Evolutionary conservation across 305 asterid species (phyloP).

Genomic region (Solanum hybrid): DNA sequence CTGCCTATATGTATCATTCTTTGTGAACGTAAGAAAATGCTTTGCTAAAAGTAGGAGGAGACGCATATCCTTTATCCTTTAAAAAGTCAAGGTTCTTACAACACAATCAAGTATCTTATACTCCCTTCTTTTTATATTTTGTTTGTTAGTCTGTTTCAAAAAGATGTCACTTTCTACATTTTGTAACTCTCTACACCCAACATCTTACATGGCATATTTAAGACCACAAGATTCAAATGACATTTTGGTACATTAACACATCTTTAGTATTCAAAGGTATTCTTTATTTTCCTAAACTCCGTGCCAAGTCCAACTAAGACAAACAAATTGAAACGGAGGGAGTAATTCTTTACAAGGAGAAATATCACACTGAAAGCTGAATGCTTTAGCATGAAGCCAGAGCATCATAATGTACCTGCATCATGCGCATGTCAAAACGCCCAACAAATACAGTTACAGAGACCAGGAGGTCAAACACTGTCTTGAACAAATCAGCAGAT

Average conservation of each 20-base stretch:
- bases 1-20: neutral
- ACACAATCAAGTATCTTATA: neutral
- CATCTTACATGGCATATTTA: neutral
- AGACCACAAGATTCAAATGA: neutral
- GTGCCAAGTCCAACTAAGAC: neutral
- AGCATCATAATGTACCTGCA: constrained; percentile 59
- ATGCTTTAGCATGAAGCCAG: neutral
- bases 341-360: neutral
- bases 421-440: constrained; percentile 99
- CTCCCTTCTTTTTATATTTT: neutral
- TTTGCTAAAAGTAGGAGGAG: neutral
- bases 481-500: constrained; percentile 95
- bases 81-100: neutral
- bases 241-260: neutral
- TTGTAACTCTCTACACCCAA: neutral
- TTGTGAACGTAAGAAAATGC: neutral
- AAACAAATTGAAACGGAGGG: neutral
- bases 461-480: constrained; percentile 91
- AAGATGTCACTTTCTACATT: neutral
- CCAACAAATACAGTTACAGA: constrained; percentile 98
- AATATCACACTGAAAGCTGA: neutral
- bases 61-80: neutral
- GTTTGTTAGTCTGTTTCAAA: neutral
- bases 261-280: neutral
- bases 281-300: neutral